Evolutionary conservation across 1,139 yeast species (phyloP).

Genomic region (Trichomonascaceae sp.): DNA sequence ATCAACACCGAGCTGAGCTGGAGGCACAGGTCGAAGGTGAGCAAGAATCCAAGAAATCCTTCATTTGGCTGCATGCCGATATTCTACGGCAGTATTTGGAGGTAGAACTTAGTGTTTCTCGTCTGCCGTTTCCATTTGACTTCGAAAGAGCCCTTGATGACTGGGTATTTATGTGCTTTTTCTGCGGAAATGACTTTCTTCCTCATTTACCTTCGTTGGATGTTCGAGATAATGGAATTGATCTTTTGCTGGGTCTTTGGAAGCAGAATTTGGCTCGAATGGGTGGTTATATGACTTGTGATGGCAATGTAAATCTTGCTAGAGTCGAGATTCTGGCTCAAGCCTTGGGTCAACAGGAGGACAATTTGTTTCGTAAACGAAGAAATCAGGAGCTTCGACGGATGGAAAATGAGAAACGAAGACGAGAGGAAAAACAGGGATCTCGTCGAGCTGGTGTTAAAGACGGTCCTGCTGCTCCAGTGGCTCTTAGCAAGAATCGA

Average conservation of each 20-base stretch:
- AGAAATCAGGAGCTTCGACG: conserved; percentile 63
- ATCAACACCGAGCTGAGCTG: conserved; percentile 42
- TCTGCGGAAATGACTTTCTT: conserved; percentile 96
- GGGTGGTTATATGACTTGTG: conserved; percentile 80
- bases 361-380: conserved; percentile 65
- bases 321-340: conserved; percentile 69
- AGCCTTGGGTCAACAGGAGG: conserved; percentile 67
- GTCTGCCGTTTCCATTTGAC: conserved; percentile 70
- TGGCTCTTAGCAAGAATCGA: conserved; percentile 23
- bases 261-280: conserved; percentile 59
- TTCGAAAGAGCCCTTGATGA: conserved; percentile 95
- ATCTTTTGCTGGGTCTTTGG: conserved; percentile 76
- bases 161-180: conserved; percentile 98
- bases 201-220: conserved; percentile 95
- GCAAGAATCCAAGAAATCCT: conserved; percentile 70
- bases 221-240: conserved; percentile 92
- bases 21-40: conserved; percentile 47
- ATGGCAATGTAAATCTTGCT: conserved; percentile 70
- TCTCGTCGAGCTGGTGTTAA: conserved; percentile 13
- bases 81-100: conserved; percentile 83
- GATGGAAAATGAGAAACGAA: conserved; percentile 56
- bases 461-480: conserved; percentile 13
- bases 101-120: conserved; percentile 66
- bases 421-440: conserved; percentile 33
- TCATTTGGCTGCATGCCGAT: conserved; percentile 88